phyloP scores from a whole-genome alignment of 805 yeast genomes.

The Candida koratica region DNA sequence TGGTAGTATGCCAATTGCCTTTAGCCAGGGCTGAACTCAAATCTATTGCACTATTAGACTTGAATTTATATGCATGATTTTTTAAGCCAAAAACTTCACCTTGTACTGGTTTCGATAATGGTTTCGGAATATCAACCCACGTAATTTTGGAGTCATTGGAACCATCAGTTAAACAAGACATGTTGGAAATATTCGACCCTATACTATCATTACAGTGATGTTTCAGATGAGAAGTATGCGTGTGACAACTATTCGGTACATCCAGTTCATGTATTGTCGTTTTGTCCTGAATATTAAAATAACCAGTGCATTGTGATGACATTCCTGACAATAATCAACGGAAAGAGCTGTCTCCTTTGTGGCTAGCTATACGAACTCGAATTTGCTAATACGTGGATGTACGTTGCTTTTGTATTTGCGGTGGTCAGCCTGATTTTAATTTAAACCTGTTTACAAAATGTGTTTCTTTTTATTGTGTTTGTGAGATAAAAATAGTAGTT shows the following conservation, averaged over 20 bases:
- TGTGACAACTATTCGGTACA: too few species aligned
- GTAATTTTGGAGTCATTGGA: conserved; percentile 4
- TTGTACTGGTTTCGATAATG: not conserved
- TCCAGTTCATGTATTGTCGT: too few species aligned
- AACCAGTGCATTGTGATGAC: conserved; percentile 2
- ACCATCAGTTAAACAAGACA: not conserved
- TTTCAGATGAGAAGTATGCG: too few species aligned
- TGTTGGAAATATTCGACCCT: conserved; percentile 2
- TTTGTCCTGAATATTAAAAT: conserved; percentile 2
- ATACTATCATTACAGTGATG: conserved; percentile 4
- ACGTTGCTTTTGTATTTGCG: too few species aligned
- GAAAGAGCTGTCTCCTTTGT: too few species aligned
- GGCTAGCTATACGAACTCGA: too few species aligned
- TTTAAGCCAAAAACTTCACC: not conserved
- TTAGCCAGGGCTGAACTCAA: conserved; percentile 6
- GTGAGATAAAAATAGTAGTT: conserved; percentile 7
- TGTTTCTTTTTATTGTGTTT: not conserved
- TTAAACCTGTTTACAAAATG: too few species aligned
- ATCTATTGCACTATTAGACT: conserved; percentile 8
- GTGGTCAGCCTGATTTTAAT: too few species aligned
- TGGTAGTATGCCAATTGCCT: conserved; percentile 8
- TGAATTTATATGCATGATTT: conserved; percentile 4
- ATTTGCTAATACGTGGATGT: too few species aligned
- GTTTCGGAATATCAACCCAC: conserved; percentile 1
- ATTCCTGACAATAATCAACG: too few species aligned